phyloP scores from a whole-genome alignment of 2,329 filamentous ascomycete species.

The Knoxdaviesia capensis region DNA sequence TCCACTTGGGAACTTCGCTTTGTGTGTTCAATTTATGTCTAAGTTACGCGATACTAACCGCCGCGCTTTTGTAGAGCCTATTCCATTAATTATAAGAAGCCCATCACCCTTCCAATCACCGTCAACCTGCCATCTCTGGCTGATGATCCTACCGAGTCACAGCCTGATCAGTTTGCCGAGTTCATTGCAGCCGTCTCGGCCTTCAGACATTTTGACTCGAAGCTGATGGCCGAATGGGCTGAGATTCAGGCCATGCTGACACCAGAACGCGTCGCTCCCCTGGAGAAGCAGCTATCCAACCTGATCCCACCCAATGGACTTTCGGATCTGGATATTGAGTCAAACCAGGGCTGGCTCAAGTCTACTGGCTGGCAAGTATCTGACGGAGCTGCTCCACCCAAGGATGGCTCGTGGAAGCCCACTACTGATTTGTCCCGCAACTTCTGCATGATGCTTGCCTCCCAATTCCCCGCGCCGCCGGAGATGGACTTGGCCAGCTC shows the following conservation, averaged over 20 bases:
- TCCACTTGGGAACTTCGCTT: slow-evolving; percentile 1
- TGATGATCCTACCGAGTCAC: slow-evolving; percentile 37
- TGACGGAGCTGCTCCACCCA: too few relatives aligned
- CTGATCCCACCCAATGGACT: slow-evolving; percentile 29
- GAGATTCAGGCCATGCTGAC: slow-evolving; percentile 39
- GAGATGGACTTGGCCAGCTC: too few relatives aligned
- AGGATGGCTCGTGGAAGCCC: too few relatives aligned
- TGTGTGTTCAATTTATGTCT: not conserved
- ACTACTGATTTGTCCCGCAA: too few relatives aligned
- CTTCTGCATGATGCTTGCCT: too few relatives aligned
- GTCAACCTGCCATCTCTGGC: slow-evolving; percentile 43
- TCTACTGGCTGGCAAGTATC: slow-evolving; percentile 35
- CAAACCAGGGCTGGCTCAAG: slow-evolving; percentile 46
- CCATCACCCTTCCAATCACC: slow-evolving; percentile 48
- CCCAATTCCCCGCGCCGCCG: too few relatives aligned
- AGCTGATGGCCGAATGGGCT: slow-evolving; percentile 45
- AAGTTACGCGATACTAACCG: not conserved
- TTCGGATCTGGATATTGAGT: slow-evolving; percentile 31
- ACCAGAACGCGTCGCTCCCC: slow-evolving; percentile 29
- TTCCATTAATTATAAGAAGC: slow-evolving; percentile 48
- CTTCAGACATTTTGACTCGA: slow-evolving; percentile 46
- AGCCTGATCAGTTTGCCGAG: slow-evolving; percentile 28
- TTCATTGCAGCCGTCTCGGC: slow-evolving; percentile 42
- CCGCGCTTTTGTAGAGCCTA: slow-evolving; percentile 30
- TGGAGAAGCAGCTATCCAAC: slow-evolving; percentile 43